phyloP scores from a whole-genome alignment of 208 protist species.

The Zelonia costaricensis region DNA sequence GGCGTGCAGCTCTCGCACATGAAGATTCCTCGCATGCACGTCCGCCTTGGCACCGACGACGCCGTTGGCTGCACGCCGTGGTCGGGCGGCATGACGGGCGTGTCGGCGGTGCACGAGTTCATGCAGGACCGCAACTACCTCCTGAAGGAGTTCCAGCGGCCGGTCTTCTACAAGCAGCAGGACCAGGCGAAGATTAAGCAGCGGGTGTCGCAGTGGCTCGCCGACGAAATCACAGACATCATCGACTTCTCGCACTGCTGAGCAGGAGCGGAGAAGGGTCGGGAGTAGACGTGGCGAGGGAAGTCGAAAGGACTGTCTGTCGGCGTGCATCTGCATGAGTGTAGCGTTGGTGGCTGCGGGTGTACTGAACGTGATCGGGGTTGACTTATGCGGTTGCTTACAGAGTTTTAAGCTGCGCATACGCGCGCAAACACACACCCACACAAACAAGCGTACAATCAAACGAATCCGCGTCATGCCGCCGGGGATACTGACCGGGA shows the following conservation, averaged over 20 bases:
- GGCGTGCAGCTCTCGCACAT: slow-evolving; percentile 55
- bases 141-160: slow-evolving; percentile 75
- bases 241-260: slow-evolving; percentile 82
- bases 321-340: background rate
- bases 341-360: no score
- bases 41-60: slow-evolving; percentile 73
- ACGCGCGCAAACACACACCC: no score
- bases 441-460: no score
- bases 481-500: no score
- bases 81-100: slow-evolving; percentile 69
- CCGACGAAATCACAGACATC: slow-evolving; percentile 71
- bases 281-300: background rate
- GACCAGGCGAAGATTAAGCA: slow-evolving; percentile 73
- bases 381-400: no score
- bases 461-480: no score
- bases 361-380: no score
- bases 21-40: slow-evolving; percentile 66
- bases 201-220: slow-evolving; percentile 64
- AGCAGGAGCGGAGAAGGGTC: background rate
- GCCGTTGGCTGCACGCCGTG: slow-evolving; percentile 81
- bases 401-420: no score
- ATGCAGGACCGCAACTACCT: slow-evolving; percentile 80
- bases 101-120: slow-evolving; percentile 74
- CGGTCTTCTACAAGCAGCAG: slow-evolving; percentile 86
- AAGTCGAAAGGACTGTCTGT: no score